Evolutionary conservation across 1,139 yeast species (phyloP).

Genomic region (Candida sojae): DNA sequence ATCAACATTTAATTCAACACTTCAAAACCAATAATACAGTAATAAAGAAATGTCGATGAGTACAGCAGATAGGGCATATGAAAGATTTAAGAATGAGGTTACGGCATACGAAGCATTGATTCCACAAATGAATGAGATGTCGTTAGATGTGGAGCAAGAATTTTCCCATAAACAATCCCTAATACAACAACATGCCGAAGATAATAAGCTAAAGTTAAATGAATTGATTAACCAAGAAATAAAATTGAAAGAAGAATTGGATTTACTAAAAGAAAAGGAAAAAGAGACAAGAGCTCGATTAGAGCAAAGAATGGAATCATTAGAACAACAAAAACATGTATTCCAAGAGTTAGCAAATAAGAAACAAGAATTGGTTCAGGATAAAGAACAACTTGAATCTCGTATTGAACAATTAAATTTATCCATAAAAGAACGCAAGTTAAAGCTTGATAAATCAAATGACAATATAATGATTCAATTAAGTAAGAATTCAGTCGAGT

Average conservation of each 20-base stretch:
- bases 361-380: slow-evolving; percentile 21
- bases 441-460: slow-evolving; percentile 6
- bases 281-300: not conserved
- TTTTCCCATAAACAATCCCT: slow-evolving; percentile 8
- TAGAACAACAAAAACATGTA: slow-evolving; percentile 26
- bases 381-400: slow-evolving; percentile 24
- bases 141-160: slow-evolving; percentile 7
- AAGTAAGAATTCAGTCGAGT: slow-evolving; percentile 35
- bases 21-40: not conserved
- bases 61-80: slow-evolving; percentile 3
- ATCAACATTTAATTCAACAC: not conserved
- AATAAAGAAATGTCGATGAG: not conserved
- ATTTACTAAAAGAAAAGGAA: slow-evolving; percentile 1
- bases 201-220: slow-evolving; percentile 3
- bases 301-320: slow-evolving; percentile 3
- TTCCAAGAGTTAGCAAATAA: slow-evolving; percentile 29
- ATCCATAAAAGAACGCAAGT: slow-evolving; percentile 15
- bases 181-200: slow-evolving; percentile 6
- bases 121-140: slow-evolving; percentile 9
- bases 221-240: slow-evolving; percentile 4
- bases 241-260: not conserved
- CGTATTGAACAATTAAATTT: slow-evolving; percentile 29
- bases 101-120: slow-evolving; percentile 9
- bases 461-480: slow-evolving; percentile 8
- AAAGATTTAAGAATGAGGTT: slow-evolving; percentile 6